Base-by-base conservation (phyloP, 176 grass and related monocot genomes). In the Miscanthus lutarioriparius region DNA sequence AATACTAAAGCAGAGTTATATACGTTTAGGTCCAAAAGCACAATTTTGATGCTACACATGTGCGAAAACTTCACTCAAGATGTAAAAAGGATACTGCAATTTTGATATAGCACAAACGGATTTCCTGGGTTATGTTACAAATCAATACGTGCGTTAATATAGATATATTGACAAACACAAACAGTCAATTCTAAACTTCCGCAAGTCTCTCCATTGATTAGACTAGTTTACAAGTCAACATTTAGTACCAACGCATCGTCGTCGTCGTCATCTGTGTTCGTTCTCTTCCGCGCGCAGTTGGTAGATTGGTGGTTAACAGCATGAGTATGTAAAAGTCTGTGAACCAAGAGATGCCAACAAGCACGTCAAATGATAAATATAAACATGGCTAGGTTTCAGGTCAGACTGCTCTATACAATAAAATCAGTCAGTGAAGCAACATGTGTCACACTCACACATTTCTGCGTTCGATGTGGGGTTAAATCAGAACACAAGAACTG, bases 281-380 rank as follows among this genome's bases (percentile, higher is more conserved):
- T 45, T 41, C 37, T 41, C 67, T 41, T 70, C 37, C 20, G 10
- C 20, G n/a, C n/a, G n/a, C n/a, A n/a, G n/a, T n/a, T n/a, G n/a
- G n/a, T n/a, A 45, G 40, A n/a, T 74, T 74, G 26, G 26, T 11
- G 17, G 75, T 38, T 40, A 78, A 16, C 75, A 63, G 4, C 54
- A 63, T 38, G 75, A 78, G 62, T 56, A 63, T 77, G 35, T 54
- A 62, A 77, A 40, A 40, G 33, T 15, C 75, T 54, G 11, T 77
- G 75, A 40, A 61, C 51, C 33, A 39, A 61, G 12, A 33, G 20
- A 17, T 5, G 2, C 43, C 43, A 44, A 44, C 43, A 13, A 30
- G 1, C 17, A 56, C n/a, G 43, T 49, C 71, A 51, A 32, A 51
- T 32, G 25, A 65, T 65, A 33, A 6, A 7, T 43, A 71, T 71